A percentile compares a stretch with the other conserved stretches of the same genome.
phyloP scores from a whole-genome alignment of 495 filamentous ascomycete species.

The Annulohypoxylon nitens region DNA sequence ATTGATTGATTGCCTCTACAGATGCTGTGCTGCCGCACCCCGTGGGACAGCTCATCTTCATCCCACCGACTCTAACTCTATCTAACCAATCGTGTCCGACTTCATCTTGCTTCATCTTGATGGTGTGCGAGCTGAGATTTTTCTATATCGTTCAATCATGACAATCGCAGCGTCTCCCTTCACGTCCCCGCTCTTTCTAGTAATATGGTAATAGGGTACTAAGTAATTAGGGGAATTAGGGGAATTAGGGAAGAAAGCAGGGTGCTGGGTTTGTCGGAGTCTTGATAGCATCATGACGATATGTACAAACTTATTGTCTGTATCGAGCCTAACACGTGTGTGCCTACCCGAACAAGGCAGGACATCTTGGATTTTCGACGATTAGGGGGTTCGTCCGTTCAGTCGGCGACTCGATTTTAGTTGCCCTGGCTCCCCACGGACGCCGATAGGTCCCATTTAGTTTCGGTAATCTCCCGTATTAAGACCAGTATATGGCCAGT shows the following conservation, averaged over 20 bases:
- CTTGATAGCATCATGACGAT: slow-evolving; percentile 29
- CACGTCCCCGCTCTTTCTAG: slow-evolving; percentile 13
- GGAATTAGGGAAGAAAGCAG: background rate
- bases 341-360: slow-evolving; percentile 29
- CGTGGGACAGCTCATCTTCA: slow-evolving; percentile 46
- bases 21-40: slow-evolving; percentile 48
- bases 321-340: slow-evolving; percentile 28
- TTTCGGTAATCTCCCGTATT: slow-evolving; percentile 37
- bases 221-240: background rate
- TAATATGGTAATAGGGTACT: slow-evolving; percentile 1
- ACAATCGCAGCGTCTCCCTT: slow-evolving; percentile 19
- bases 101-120: slow-evolving; percentile 46
- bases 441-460: slow-evolving; percentile 27
- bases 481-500: slow-evolving; percentile 18
- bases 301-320: slow-evolving; percentile 35
- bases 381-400: slow-evolving; percentile 28
- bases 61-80: slow-evolving; percentile 42
- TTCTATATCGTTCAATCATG: slow-evolving; percentile 36
- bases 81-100: slow-evolving; percentile 38
- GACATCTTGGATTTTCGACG: slow-evolving; percentile 1
- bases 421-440: slow-evolving; percentile 7
- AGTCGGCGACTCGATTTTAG: slow-evolving; percentile 27
- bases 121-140: slow-evolving; percentile 39
- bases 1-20: slow-evolving; percentile 44
- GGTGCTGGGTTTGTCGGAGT: slow-evolving; percentile 2